Percentiles rank a stretch among this genome's conserved stretches.
Evolutionary conservation across 495 filamentous ascomycete species (phyloP).

Genomic region (Pseudotulostoma volvatum): DNA sequence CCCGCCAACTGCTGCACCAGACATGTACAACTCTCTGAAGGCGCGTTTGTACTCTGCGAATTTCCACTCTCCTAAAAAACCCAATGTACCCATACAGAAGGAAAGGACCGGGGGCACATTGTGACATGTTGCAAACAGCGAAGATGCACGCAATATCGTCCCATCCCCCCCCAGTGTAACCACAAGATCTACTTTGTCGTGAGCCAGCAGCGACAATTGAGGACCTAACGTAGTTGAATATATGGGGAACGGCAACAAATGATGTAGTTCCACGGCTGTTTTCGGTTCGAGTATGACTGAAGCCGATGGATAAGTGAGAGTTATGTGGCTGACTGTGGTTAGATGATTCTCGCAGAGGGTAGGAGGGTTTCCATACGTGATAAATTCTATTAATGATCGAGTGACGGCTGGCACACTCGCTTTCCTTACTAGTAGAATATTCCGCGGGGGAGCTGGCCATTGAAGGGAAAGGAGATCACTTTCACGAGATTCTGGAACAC

Average conservation of each 20-base stretch:
- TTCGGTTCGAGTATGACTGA: slow-evolving; percentile 70
- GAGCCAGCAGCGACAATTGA: slow-evolving; percentile 21
- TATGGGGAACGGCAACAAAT: slow-evolving; percentile 59
- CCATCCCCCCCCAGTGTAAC: slow-evolving; percentile 89
- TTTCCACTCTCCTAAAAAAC: slow-evolving; percentile 93
- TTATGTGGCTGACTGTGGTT: slow-evolving; percentile 43
- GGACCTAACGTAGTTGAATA: slow-evolving; percentile 33
- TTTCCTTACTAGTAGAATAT: slow-evolving; percentile 83
- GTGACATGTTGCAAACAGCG: slow-evolving; percentile 67
- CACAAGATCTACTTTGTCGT: slow-evolving; percentile 68
- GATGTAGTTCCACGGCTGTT: slow-evolving; percentile 56
- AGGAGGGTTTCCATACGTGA: slow-evolving; percentile 30
- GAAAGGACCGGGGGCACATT: slow-evolving; percentile 82
- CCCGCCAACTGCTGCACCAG: slow-evolving; percentile 47
- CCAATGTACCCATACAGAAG: slow-evolving; percentile 92
- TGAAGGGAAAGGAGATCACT: slow-evolving; percentile 61
- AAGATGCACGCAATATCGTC: slow-evolving; percentile 82
- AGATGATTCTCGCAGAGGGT: slow-evolving; percentile 1
- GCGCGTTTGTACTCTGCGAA: slow-evolving; percentile 81
- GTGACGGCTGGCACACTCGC: slow-evolving; percentile 55
- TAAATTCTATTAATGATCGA: slow-evolving; percentile 58
- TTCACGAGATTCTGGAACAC: slow-evolving; percentile 37
- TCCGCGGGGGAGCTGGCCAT: slow-evolving; percentile 81
- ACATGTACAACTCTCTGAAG: slow-evolving; percentile 88
- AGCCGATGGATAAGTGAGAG: slow-evolving; percentile 60